Evolutionary conservation across 2,329 filamentous ascomycete genomes (phyloP).

Genomic region (Fusarium newnesense): DNA sequence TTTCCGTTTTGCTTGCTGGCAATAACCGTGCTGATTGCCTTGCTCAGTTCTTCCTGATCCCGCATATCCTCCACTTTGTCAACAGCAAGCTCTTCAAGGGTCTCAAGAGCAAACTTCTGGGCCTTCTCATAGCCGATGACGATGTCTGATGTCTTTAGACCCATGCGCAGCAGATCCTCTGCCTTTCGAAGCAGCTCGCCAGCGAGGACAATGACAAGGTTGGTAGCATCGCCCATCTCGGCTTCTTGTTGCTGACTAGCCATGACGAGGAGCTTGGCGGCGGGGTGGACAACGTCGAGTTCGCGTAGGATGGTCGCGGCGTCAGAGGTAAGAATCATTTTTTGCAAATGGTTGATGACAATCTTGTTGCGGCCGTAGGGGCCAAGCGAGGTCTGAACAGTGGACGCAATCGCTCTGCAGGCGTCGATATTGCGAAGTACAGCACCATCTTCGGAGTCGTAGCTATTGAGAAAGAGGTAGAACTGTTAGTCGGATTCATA

Average conservation of each 20-base stretch:
- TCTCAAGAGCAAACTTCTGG: conserved; percentile 85
- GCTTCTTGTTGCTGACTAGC: conserved; percentile 98
- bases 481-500: not conserved
- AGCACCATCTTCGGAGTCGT: conserved; percentile 98
- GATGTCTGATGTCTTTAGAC: conserved; percentile 98
- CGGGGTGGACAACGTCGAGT: conserved; percentile 97
- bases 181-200: conserved; percentile 97
- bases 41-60: conserved; percentile 85
- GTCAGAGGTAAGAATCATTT: conserved; percentile 99
- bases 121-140: conserved; percentile 96
- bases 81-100: conserved; percentile 87
- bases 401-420: conserved; percentile 93
- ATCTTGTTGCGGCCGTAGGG: conserved; percentile 99
- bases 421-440: conserved; percentile 99
- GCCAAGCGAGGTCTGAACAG: conserved; percentile 95
- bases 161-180: conserved; percentile 95
- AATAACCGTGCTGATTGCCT: conserved; percentile 94
- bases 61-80: conserved; percentile 90
- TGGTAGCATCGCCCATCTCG: conserved; percentile 99
- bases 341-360: conserved; percentile 99
- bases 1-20: conserved; percentile 96
- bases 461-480: conserved; percentile 65
- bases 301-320: conserved; percentile 97
- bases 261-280: conserved; percentile 98
- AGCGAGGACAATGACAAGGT: conserved; percentile 94